These are phyloP conservation scores for Manihot esculenta DNA, from an alignment of 441 rosid genomes.

Conservation along the genomic window DNA sequence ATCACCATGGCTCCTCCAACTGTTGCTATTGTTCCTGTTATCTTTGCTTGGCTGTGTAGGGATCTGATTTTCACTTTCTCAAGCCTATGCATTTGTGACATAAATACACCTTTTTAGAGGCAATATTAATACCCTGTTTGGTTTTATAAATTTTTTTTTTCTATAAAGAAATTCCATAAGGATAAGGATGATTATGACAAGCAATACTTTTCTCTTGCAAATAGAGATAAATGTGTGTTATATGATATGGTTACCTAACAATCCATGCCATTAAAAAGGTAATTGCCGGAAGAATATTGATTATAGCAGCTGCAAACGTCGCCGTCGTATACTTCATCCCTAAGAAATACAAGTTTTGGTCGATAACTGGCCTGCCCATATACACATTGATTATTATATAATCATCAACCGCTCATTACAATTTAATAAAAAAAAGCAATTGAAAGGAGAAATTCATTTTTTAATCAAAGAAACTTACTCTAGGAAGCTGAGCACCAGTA, in stretches of 20 bases:
- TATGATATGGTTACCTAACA: slow-evolving; percentile 34
- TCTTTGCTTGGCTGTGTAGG: slow-evolving; percentile 60
- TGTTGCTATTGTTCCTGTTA: slow-evolving; percentile 71
- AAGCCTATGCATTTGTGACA: slow-evolving; percentile 34
- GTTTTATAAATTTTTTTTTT: no score
- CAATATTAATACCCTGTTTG: no score
- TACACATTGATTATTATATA: neutral
- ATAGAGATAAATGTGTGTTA: no score
- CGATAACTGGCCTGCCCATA: slow-evolving; percentile 78
- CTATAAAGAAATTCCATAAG: no score
- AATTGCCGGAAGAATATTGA: slow-evolving; percentile 80
- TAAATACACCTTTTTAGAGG: neutral
- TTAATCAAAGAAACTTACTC: slow-evolving; percentile 50
- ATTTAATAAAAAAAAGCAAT: neutral
- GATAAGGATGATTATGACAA: no score
- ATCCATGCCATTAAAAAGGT: slow-evolving; percentile 80
- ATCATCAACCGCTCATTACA: no score
- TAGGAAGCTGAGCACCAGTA: slow-evolving; percentile 61
- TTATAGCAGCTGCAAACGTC: slow-evolving; percentile 83
- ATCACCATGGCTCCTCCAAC: slow-evolving; percentile 94
- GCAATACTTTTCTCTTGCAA: no score
- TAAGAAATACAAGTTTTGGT: slow-evolving; percentile 72
- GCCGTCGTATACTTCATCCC: slow-evolving; percentile 91
- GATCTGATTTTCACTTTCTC: slow-evolving; percentile 63
- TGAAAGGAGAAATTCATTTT: neutral